Evolutionary conservation across 1,284 basidiomycete genomes (phyloP), one percentile per base, ranked within the genome.

Genomic region (Tilletia indica): DNA sequence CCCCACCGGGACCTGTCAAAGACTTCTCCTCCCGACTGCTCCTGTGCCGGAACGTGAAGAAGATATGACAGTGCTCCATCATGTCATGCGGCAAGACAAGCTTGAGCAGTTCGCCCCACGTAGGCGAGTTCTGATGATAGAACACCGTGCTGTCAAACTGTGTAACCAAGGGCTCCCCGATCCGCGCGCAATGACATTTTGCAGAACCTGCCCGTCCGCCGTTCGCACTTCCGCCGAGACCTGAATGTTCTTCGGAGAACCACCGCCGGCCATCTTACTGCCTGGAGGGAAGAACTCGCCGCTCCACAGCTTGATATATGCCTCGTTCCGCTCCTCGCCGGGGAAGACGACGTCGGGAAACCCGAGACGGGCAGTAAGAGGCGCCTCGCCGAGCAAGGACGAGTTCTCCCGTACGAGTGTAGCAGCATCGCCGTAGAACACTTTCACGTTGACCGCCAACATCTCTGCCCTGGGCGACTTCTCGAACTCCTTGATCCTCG

Each of bases 261-360:
- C 67, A 39, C 73, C 73, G 45, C 79, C 80, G 3, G 80, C 72
- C 73, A 81, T 76, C 71, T 79, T 82, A 72, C 69, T 76, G 12
- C 78, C 75, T 8, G 72, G 31, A 21, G 80, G 80, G 61, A 74
- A 79, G 70, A 82, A 82, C 45, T 82, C 79, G 31, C 80, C 80
- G 45, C 78, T 80, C 79, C 80, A 82, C 4, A 82, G 77, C 74
- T 85, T 97, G 87, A 97, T 89, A 85, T 97, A 98, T 8, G 97
- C 88, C 80, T 98, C 95, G 81, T 97, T 97, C 25, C 95, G 90
- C n/a, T 89, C 86, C 76, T 94, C 92, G 8, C 92, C 93, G 0
- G 95, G 95, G 81, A 95, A 94, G 9, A 97, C 94, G 1, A 97
- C 94, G 79, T 98, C 96, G 0, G 95, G 93, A 82, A 99, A 99